A percentile compares a stretch with the other conserved stretches of the same genome.
Conservation (phyloP, 108 stramenopile genomes). For the Cyclotella sp. region DNA sequence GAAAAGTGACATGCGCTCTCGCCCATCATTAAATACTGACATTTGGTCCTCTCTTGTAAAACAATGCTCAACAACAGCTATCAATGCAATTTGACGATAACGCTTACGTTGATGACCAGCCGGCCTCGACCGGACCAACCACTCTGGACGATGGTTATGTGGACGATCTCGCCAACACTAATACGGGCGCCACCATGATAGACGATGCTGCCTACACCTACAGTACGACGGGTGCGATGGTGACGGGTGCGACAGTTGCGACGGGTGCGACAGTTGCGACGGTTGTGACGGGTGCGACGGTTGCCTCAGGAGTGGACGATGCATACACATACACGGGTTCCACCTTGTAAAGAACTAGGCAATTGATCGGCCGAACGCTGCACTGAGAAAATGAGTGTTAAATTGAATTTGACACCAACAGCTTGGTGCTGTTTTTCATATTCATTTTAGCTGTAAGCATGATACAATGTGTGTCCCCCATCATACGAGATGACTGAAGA, state of each 20-base stretch:
- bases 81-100: constrained; percentile 6
- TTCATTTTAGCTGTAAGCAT: no score
- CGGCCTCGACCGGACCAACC: neutral
- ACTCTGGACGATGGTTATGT: neutral
- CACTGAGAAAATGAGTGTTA: neutral
- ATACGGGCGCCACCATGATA: neutral
- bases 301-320: neutral
- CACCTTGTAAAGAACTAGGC: neutral
- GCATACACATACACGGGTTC: neutral
- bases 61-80: neutral
- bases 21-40: neutral
- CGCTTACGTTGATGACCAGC: neutral
- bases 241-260: neutral
- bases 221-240: neutral
- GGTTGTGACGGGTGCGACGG: neutral
- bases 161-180: neutral
- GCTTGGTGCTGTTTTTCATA: no score
- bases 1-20: neutral
- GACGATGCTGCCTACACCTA: neutral
- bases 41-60: neutral
- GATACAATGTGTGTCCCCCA: no score
- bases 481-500: no score
- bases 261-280: neutral
- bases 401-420: neutral
- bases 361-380: neutral